These are phyloP conservation scores for Dionaea muscipula DNA, from an alignment of 179 eudicot genomes.

Conservation along the genomic window DNA sequence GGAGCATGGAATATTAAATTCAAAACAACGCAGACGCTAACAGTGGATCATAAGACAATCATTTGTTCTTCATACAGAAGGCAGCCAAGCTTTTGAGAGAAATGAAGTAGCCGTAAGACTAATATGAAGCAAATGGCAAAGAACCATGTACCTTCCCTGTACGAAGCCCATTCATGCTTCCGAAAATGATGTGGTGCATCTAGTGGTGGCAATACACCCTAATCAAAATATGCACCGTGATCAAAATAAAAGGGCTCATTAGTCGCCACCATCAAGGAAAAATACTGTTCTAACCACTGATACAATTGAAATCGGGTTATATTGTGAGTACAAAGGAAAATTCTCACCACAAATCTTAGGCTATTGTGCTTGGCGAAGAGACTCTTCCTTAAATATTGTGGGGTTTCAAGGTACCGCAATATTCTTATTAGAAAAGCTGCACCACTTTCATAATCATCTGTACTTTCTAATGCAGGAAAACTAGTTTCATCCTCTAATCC, in stretches of 20 bases:
- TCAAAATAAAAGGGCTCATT: not conserved
- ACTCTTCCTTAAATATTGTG: constrained; percentile 71
- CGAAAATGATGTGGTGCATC: constrained; percentile 99
- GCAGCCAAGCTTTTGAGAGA: too few species aligned
- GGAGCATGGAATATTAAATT: too few species aligned
- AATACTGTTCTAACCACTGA: not conserved
- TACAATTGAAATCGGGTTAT: not conserved
- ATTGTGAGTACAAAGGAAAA: constrained; percentile 1
- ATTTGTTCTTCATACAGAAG: too few species aligned
- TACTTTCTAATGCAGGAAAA: constrained; percentile 16
- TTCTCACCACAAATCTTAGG: constrained; percentile 71
- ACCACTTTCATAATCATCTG: constrained; percentile 59
- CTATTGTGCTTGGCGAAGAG: constrained; percentile 57
- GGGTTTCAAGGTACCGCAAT: constrained; percentile 80
- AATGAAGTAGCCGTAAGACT: not conserved
- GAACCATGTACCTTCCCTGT: constrained; percentile 56
- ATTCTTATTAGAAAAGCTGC: constrained; percentile 73
- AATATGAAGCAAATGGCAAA: not conserved
- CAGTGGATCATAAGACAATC: too few species aligned
- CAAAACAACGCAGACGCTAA: too few species aligned
- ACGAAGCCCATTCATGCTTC: constrained; percentile 94
- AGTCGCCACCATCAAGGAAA: not conserved
- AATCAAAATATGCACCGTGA: constrained; percentile 45
- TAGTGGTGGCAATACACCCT: constrained; percentile 94
- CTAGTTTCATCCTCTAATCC: constrained; percentile 30